Evolutionary conservation across 129 eudicot species (phyloP).

Genomic region (Pseudognaphalium luteoalbum): DNA sequence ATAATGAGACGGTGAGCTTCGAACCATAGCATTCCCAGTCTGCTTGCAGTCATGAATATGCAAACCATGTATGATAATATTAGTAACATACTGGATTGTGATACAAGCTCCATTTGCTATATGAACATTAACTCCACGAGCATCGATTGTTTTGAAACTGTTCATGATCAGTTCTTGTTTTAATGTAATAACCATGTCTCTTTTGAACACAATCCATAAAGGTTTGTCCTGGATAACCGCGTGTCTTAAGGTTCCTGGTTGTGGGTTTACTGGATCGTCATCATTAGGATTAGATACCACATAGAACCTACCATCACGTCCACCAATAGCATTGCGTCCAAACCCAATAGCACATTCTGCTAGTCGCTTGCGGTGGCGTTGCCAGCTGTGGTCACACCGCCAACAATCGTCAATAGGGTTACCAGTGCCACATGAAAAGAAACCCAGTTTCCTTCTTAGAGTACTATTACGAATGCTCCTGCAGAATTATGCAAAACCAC

Average conservation of each 20-base stretch:
- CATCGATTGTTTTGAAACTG: conserved; percentile 93
- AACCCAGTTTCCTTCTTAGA: conserved; percentile 70
- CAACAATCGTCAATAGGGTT: conserved; percentile 92
- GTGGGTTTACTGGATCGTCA: conserved; percentile 71
- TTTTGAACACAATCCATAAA: conserved; percentile 75
- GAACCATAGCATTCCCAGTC: conserved; percentile 82
- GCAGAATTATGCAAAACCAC: conserved; percentile 19
- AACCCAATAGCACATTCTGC: conserved; percentile 88
- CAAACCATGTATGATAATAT: conserved; percentile 79
- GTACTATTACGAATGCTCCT: conserved; percentile 75
- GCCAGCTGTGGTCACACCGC: conserved; percentile 80
- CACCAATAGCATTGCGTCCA: conserved; percentile 84
- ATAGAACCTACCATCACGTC: conserved; percentile 77
- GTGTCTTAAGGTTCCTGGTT: conserved; percentile 78
- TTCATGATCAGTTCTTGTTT: conserved; percentile 91
- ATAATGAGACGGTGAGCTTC: conserved; percentile 73
- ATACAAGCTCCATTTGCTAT: conserved; percentile 83
- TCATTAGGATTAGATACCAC: conserved; percentile 62
- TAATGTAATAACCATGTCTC: conserved; percentile 79
- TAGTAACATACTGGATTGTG: conserved; percentile 70
- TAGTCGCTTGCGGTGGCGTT: conserved; percentile 57
- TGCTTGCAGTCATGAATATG: conserved; percentile 75
- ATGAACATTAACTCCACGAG: conserved; percentile 75
- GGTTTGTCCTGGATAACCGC: conserved; percentile 90
- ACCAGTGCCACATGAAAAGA: conserved; percentile 83